phyloP scores from a whole-genome alignment of 139 green algal species.

The Ettlia oleoabundans region DNA sequence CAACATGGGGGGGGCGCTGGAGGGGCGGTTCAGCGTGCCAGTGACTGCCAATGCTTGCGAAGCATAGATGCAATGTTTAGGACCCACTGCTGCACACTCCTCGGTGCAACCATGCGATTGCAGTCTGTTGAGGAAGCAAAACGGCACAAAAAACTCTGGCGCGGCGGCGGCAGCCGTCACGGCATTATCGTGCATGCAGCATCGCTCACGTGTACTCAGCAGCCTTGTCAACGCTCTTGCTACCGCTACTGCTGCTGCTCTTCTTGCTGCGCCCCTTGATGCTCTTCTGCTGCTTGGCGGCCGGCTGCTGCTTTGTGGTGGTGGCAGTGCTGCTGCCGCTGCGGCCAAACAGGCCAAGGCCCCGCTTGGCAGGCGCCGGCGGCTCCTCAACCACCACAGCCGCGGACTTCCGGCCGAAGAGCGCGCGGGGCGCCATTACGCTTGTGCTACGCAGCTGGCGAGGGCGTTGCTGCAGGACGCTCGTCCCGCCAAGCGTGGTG shows the following conservation, averaged over 20 bases:
- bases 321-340: not conserved
- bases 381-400: slow-evolving; percentile 3
- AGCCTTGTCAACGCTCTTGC: slow-evolving; percentile 36
- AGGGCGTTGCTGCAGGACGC: not conserved
- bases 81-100: too few species aligned
- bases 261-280: too few species aligned
- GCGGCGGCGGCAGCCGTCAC: not conserved
- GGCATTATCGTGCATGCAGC: not conserved
- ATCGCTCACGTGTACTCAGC: slow-evolving; percentile 39
- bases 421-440: not conserved
- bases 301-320: not conserved
- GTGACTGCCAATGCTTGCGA: too few species aligned
- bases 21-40: too few species aligned
- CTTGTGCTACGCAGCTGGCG: not conserved
- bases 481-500: not conserved
- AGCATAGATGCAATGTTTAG: too few species aligned
- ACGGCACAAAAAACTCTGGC: not conserved
- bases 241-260: too few species aligned
- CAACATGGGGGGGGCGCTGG: too few species aligned
- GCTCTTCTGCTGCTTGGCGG: not conserved
- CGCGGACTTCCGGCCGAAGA: slow-evolving; percentile 13
- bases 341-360: not conserved
- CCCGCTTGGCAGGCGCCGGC: not conserved
- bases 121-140: not conserved
- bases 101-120: not conserved